Conservation (phyloP, 2,329 filamentous ascomycete species). For the Lecanosticta acicola region DNA sequence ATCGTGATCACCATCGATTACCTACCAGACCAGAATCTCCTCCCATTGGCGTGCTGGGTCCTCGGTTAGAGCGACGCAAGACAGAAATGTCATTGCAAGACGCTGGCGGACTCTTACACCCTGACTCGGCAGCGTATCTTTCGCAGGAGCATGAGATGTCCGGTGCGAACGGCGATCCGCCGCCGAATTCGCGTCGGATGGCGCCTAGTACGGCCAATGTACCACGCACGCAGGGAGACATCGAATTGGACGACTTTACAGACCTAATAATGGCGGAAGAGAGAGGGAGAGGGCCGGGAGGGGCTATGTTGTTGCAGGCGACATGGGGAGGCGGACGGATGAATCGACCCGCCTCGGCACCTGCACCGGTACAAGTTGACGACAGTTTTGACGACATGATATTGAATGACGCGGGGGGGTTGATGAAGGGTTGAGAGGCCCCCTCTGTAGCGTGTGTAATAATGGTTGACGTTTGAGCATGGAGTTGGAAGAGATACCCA, state of each 20-base stretch:
- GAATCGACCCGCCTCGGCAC: background rate
- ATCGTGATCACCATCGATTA: constrained; percentile 1
- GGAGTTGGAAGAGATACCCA: too few species aligned
- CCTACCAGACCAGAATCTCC: constrained; percentile 7
- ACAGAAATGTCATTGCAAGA: constrained; percentile 30
- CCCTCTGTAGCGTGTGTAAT: too few species aligned
- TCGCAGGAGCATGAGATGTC: too few species aligned
- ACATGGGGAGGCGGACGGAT: constrained; percentile 6
- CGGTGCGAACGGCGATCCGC: too few species aligned
- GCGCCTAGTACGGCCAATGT: too few species aligned
- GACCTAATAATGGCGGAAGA: constrained; percentile 12
- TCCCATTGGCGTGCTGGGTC: constrained; percentile 25
- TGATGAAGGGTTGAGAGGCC: constrained; percentile 11
- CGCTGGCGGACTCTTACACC: constrained; percentile 24
- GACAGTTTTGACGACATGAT: constrained; percentile 19
- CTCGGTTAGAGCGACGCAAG: constrained; percentile 26
- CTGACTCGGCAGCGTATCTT: background rate
- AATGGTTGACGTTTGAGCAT: too few species aligned
- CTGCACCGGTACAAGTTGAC: constrained; percentile 1
- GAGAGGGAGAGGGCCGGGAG: constrained; percentile 2
- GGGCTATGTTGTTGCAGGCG: constrained; percentile 12
- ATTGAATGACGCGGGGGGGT: constrained; percentile 21
- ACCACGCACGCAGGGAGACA: constrained; percentile 7
- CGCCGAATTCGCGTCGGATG: too few species aligned
- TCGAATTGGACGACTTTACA: constrained; percentile 20